A percentile compares a stretch with the other conserved stretches of the same genome.
Conservation (phyloP, 108 stramenopile species). For the Craspedostauros australis region DNA sequence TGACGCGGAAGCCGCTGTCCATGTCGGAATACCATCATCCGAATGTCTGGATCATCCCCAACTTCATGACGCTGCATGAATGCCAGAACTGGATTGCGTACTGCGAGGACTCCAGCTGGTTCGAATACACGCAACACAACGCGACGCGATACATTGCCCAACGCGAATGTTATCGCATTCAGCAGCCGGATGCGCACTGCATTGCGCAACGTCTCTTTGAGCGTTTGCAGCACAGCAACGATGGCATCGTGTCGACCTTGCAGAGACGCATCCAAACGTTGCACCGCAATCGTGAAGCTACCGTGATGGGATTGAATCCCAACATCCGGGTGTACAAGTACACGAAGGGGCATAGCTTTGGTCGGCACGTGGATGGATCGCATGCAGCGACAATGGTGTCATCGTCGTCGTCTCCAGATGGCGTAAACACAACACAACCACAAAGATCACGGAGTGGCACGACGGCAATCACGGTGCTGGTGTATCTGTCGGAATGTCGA, state of each 20-base stretch:
- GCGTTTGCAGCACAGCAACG: conserved; percentile 14
- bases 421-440: background rate
- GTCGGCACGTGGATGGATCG: conserved; percentile 82
- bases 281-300: conserved; percentile 8
- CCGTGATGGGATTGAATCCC: conserved; percentile 69
- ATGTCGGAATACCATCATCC: too few relatives aligned
- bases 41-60: conserved; percentile 21
- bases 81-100: conserved; percentile 77
- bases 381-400: too few relatives aligned
- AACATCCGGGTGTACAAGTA: conserved; percentile 87
- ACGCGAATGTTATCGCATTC: conserved; percentile 65
- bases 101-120: conserved; percentile 43
- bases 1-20: too few relatives aligned
- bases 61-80: conserved; percentile 55
- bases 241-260: conserved; percentile 9
- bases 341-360: conserved; percentile 73
- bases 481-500: conserved; percentile 68
- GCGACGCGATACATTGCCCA: conserved; percentile 67
- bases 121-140: conserved; percentile 51
- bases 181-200: conserved; percentile 38
- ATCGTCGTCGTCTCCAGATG: conserved; percentile 21
- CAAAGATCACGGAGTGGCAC: conserved; percentile 12
- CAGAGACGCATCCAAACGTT: conserved; percentile 22
- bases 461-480: conserved; percentile 79
- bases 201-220: conserved; percentile 35